Percentiles rank a stretch among this genome's conserved stretches.
Conservation (phyloP, 495 filamentous ascomycete species). For the Lichina pygmaea region DNA sequence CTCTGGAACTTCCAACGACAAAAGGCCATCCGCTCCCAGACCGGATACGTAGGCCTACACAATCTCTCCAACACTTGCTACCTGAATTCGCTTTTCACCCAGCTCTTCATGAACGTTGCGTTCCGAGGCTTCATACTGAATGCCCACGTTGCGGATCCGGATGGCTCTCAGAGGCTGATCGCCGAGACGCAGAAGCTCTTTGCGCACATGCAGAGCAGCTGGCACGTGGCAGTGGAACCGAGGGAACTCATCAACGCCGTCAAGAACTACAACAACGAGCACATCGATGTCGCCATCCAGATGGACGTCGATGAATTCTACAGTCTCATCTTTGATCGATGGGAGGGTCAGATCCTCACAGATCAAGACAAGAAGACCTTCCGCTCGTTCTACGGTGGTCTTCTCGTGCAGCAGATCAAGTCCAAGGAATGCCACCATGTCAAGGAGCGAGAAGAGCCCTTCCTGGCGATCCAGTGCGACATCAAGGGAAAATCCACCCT, state of each 20-base stretch:
- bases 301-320: slow-evolving; percentile 99
- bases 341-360: slow-evolving; percentile 56
- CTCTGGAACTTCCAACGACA: slow-evolving; percentile 32
- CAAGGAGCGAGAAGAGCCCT: slow-evolving; percentile 69
- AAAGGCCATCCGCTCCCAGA: slow-evolving; percentile 41
- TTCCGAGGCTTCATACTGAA: slow-evolving; percentile 70
- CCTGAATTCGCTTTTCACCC: slow-evolving; percentile 81
- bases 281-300: slow-evolving; percentile 69
- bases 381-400: slow-evolving; percentile 68
- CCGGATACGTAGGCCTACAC: slow-evolving; percentile 56
- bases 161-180: slow-evolving; percentile 37
- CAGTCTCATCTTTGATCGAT: slow-evolving; percentile 72
- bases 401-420: slow-evolving; percentile 81
- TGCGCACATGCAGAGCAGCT: slow-evolving; percentile 58
- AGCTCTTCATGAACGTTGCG: slow-evolving; percentile 85
- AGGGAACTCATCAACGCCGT: slow-evolving; percentile 44
- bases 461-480: slow-evolving; percentile 88
- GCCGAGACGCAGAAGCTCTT: slow-evolving; percentile 59
- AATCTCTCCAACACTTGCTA: slow-evolving; percentile 97
- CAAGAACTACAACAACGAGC: slow-evolving; percentile 54
- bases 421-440: slow-evolving; percentile 88
- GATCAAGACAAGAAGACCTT: slow-evolving; percentile 45
- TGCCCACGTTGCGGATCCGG: slow-evolving; percentile 24
- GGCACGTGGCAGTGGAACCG: slow-evolving; percentile 44
- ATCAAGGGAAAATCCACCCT: slow-evolving; percentile 78